These are phyloP conservation scores for Coprinopsis strossmayeri DNA, from an alignment of 768 basidiomycete genomes.

Conservation along the genomic window DNA sequence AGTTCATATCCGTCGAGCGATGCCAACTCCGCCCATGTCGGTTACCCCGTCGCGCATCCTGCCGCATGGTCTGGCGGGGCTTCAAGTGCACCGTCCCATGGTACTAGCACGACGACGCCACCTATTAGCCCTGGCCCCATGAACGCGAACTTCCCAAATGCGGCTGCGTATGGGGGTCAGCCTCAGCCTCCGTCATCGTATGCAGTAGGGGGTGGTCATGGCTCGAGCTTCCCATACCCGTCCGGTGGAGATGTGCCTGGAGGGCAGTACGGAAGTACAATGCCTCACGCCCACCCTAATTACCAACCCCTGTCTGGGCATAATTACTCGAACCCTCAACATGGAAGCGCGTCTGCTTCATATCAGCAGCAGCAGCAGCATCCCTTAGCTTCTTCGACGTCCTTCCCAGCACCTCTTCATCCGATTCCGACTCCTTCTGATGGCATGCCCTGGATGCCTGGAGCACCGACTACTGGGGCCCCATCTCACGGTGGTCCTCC, in stretches of 20 bases:
- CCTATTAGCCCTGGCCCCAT: constrained; percentile 6
- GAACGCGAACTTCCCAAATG: neutral
- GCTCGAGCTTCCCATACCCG: neutral
- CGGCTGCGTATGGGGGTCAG: neutral
- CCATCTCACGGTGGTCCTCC: constrained; percentile 15
- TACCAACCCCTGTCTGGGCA: neutral
- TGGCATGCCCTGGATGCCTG: constrained; percentile 15
- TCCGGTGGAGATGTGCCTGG: neutral
- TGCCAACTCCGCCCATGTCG: neutral
- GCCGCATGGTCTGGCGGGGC: constrained; percentile 5
- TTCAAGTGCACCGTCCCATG: no score
- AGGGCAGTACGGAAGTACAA: neutral
- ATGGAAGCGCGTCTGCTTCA: constrained; percentile 6
- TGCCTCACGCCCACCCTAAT: neutral
- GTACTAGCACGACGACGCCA: no score
- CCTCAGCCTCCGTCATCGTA: neutral
- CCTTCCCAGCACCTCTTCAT: neutral
- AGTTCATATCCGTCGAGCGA: neutral
- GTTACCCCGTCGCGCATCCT: neutral
- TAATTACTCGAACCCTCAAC: constrained; percentile 1
- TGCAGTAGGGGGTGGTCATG: neutral
- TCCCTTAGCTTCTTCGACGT: constrained; percentile 3
- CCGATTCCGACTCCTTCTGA: neutral
- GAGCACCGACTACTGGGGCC: constrained; percentile 13
- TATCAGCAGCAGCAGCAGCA: no score